Base-by-base conservation (phyloP, 495 filamentous ascomycete species). In the Extremus antarcticus region DNA sequence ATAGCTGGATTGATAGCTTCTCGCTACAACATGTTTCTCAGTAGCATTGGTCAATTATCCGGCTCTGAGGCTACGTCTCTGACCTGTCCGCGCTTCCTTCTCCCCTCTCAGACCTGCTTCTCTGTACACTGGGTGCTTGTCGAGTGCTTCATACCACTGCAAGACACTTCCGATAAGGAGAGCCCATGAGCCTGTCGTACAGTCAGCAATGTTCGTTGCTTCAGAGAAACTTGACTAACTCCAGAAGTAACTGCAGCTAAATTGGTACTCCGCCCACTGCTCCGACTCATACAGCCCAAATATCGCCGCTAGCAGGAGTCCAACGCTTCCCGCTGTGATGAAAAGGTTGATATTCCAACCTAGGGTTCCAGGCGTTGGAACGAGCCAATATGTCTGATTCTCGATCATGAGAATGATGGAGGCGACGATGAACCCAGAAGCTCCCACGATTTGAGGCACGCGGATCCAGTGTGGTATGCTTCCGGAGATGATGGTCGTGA, bases 121-220 rank as follows among this genome's bases (percentile, higher is more conserved):
- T n/a, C n/a, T n/a, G n/a, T n/a, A 82, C 74, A 7, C 25, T 10
- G 81, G 80, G 66, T 77, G 65, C 62, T 82, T 84, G 46, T 75
- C 67, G 54, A 83, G 53, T 62, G 76, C 76, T 58, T 84, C 80
- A 65, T 78, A 85, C 78, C 78, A 83, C 71, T 84, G 82, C 25
- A 84, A 70, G 7, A 67, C 65, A 59, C 79, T 63, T 19, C 53
- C 47, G n/a, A 60, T 49, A 39, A 62, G 49, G 51, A 48, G 58
- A 13, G 21, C 51, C 17, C 21, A 47, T 11, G 55, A 58, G 47
- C 55, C 59, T 47, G n/a, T 19, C 13, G 13, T 4, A 55, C 59
- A 62, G 23, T 20, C 19, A 47, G 45, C 23, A 22, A 58, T 25
- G 25, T 19, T 55, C 46, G 55, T 47, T 24, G n/a, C 15, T 25